Conservation (phyloP, 306 rosid species). For the Vicia faba region DNA sequence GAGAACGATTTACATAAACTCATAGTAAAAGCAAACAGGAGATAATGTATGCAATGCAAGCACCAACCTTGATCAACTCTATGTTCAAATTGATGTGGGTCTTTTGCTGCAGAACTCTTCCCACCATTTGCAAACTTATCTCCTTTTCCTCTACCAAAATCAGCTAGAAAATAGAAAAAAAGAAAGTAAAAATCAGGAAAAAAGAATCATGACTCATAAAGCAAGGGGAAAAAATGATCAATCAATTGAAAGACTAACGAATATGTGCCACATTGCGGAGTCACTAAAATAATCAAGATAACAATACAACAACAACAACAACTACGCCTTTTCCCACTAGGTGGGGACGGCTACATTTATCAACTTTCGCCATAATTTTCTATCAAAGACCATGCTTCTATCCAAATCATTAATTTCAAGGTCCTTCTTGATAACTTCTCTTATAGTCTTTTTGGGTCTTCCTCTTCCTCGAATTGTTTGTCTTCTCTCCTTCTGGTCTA, state of each 20-base stretch:
- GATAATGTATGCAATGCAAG: conserved; percentile 37
- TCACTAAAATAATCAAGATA: conserved; percentile 20
- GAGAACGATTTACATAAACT: conserved; percentile 20
- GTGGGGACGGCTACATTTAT: no score
- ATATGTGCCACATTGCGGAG: conserved; percentile 25
- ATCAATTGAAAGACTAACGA: not conserved
- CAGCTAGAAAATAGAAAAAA: conserved; percentile 19
- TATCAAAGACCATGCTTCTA: no score
- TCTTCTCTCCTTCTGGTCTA: no score
- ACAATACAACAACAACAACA: conserved; percentile 44
- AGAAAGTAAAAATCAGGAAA: conserved; percentile 22
- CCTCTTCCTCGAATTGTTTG: no score
- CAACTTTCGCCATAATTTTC: no score
- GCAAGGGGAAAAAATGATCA: conserved; percentile 18
- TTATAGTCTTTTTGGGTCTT: no score
- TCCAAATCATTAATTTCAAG: no score
- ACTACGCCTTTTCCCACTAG: no score
- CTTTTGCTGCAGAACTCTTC: conserved; percentile 49
- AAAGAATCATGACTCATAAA: conserved; percentile 5
- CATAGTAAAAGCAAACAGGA: conserved; percentile 13
- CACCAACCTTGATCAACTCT: conserved; percentile 65
- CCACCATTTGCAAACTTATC: conserved; percentile 51
- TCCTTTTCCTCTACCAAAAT: conserved; percentile 51
- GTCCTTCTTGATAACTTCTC: no score
- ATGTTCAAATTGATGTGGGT: conserved; percentile 52